Evolutionary conservation across 2,329 filamentous ascomycete genomes (phyloP).

Genomic region (Cladosporium austrohemisphaericum): DNA sequence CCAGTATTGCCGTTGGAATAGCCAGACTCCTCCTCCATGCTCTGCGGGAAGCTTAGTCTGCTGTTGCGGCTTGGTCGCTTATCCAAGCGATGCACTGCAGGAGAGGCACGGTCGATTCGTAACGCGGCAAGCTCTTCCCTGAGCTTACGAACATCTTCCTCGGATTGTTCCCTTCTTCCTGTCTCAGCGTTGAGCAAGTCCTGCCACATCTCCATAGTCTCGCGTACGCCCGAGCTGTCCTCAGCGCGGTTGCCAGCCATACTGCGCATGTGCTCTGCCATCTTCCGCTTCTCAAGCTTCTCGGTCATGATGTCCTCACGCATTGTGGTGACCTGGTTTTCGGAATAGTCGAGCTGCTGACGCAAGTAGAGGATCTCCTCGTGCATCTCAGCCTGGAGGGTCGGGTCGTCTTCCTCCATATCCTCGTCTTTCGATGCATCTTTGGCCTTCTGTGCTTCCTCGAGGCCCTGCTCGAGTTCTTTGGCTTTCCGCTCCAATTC

Average conservation of each 20-base stretch:
- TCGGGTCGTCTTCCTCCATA: constrained; percentile 31
- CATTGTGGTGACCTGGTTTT: constrained; percentile 77
- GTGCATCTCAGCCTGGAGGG: constrained; percentile 62
- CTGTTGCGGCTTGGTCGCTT: constrained; percentile 40
- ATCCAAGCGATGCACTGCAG: constrained; percentile 37
- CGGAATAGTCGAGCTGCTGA: constrained; percentile 80
- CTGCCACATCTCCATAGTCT: constrained; percentile 79
- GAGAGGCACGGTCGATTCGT: constrained; percentile 42
- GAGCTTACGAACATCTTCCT: constrained; percentile 80
- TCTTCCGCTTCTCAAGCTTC: constrained; percentile 79
- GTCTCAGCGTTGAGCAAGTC: constrained; percentile 91
- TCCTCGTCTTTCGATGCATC: constrained; percentile 24
- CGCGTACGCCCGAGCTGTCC: constrained; percentile 27
- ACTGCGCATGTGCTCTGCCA: constrained; percentile 74
- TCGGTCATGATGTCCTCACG: constrained; percentile 71
- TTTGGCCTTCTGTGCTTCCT: constrained; percentile 39
- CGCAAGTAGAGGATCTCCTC: constrained; percentile 82
- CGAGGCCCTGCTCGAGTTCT: constrained; percentile 50
- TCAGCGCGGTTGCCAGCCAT: constrained; percentile 40
- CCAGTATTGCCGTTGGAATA: constrained; percentile 34
- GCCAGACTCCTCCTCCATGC: constrained; percentile 38
- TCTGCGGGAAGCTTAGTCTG: constrained; percentile 32
- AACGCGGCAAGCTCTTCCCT: constrained; percentile 70
- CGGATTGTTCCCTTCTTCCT: constrained; percentile 79
- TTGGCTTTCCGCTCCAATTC: constrained; percentile 79